Conservation (phyloP, 768 basidiomycete species). For the Lactifluus piperatus region DNA sequence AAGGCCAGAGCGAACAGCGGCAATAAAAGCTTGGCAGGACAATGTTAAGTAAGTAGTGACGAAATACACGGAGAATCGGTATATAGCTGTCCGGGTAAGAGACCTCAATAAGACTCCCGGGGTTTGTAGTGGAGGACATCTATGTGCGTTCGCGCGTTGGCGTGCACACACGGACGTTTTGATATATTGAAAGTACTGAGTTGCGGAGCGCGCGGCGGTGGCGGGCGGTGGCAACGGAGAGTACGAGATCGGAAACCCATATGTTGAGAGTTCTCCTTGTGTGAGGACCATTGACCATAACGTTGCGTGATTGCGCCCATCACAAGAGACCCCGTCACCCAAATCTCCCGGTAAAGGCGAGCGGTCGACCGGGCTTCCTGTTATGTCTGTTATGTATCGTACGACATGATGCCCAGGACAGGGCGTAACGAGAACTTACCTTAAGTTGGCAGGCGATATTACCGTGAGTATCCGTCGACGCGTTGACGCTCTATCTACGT, state of each 20-base stretch:
- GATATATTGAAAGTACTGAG: background rate
- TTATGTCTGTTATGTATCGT: background rate
- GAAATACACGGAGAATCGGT: background rate
- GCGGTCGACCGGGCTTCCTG: background rate
- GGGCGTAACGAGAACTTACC: background rate
- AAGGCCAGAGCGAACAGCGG: background rate
- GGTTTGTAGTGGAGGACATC: background rate
- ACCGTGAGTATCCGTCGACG: conserved; percentile 11
- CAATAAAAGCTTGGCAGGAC: background rate
- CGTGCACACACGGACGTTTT: background rate
- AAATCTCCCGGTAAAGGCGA: background rate
- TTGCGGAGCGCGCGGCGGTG: background rate
- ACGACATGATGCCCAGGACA: background rate
- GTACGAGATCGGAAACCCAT: background rate
- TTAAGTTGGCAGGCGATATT: conserved; percentile 9
- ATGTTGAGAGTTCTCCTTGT: background rate
- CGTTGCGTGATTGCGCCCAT: background rate
- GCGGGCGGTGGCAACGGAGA: background rate
- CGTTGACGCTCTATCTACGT: conserved; percentile 1
- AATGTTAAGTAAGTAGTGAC: background rate
- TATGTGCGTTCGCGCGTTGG: background rate
- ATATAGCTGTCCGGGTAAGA: background rate
- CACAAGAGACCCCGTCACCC: background rate
- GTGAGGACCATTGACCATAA: background rate
- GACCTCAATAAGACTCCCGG: background rate